phyloP scores from a whole-genome alignment of 73 alveolate genomes.

The Tetrahymena malaccensis region DNA sequence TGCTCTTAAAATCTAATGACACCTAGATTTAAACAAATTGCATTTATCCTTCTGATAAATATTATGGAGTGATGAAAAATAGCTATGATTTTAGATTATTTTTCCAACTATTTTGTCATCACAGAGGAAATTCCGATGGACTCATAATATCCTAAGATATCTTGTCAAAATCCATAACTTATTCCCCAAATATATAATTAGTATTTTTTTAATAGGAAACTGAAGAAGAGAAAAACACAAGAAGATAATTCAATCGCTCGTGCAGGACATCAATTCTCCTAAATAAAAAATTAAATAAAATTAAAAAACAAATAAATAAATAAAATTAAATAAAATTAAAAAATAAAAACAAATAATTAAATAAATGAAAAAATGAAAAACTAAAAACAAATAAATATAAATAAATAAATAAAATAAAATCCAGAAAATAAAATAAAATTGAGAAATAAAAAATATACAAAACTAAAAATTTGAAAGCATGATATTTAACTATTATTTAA shows the following conservation, averaged over 20 bases:
- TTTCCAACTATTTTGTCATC: background rate
- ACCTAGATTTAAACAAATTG: background rate
- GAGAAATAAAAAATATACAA: background rate
- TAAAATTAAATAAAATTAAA: too few relatives aligned
- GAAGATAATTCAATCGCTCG: background rate
- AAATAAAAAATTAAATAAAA: too few relatives aligned
- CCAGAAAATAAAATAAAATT: too few relatives aligned
- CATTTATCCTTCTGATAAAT: background rate
- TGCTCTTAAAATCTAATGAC: background rate
- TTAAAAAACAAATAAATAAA: too few relatives aligned
- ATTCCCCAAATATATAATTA: background rate
- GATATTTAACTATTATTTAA: too few relatives aligned
- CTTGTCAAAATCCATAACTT: background rate
- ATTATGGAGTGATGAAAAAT: background rate
- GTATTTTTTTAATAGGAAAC: background rate
- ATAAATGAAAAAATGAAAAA: too few relatives aligned
- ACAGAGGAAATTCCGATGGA: constrained; percentile 1
- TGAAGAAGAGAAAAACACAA: background rate
- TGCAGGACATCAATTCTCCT: background rate
- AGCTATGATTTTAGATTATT: background rate
- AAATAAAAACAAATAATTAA: too few relatives aligned
- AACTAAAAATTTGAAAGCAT: background rate
- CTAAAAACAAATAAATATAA: too few relatives aligned
- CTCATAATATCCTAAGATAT: background rate
- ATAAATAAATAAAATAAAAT: too few relatives aligned